Conservation (phyloP, 2,329 filamentous ascomycete species). For the Nannizziopsis barbatae region DNA sequence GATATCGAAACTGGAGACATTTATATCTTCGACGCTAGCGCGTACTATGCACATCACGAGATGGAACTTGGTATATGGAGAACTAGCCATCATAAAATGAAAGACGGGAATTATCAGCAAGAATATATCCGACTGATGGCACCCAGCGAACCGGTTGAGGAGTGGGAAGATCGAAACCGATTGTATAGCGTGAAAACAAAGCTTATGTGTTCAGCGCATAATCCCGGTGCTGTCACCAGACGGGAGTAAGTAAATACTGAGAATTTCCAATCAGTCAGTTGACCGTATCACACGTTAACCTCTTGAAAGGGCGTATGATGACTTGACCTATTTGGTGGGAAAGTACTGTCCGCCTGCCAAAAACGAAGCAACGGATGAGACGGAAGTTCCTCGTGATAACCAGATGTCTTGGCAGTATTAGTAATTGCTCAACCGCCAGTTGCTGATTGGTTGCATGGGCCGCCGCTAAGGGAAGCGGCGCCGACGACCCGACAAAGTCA, state of each 20-base stretch:
- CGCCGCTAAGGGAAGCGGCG: neutral
- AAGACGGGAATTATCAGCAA: constrained; percentile 10
- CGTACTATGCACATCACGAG: constrained; percentile 32
- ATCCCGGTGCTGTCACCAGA: neutral
- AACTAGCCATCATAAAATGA: constrained; percentile 15
- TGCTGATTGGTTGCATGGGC: neutral
- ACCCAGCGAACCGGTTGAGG: constrained; percentile 21
- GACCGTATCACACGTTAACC: neutral
- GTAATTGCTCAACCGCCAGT: neutral
- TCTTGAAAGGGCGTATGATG: neutral
- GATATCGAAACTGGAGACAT: constrained; percentile 20
- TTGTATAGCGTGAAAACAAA: constrained; percentile 22
- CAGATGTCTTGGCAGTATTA: constrained; percentile 6
- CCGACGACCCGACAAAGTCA: neutral
- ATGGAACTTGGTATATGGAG: constrained; percentile 27
- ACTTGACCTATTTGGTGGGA: neutral
- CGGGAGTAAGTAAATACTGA: neutral
- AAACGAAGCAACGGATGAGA: neutral
- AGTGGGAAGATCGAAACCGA: constrained; percentile 25
- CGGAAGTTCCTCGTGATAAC: too few species aligned
- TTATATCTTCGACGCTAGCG: constrained; percentile 27
- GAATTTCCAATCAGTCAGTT: neutral
- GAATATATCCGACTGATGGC: constrained; percentile 15
- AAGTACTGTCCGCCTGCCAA: neutral
- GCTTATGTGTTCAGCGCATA: constrained; percentile 12